Conservation (phyloP, 805 yeast genomes). For the Metschnikowia similis region DNA sequence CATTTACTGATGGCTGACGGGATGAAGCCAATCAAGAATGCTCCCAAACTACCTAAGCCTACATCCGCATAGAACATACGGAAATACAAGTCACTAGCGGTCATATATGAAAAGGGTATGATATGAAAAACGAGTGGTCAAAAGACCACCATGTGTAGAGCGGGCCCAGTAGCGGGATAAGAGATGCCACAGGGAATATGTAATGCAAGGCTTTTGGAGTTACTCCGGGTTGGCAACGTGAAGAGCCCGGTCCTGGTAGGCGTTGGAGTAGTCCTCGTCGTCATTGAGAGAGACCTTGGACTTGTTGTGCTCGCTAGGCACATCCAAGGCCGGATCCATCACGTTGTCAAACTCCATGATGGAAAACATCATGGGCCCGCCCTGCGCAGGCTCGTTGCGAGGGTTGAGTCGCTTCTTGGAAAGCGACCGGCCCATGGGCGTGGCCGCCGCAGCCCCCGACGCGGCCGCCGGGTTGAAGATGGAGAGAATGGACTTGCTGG, state of each 20-base stretch:
- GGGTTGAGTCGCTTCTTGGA: slow-evolving; percentile 29
- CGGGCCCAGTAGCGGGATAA: too few species aligned
- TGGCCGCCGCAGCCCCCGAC: slow-evolving; percentile 7
- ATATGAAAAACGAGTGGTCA: too few species aligned
- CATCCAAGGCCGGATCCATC: slow-evolving; percentile 14
- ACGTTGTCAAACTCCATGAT: slow-evolving; percentile 21
- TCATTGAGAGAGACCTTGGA: slow-evolving; percentile 16
- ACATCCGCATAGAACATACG: too few species aligned
- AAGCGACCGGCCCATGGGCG: slow-evolving; percentile 24
- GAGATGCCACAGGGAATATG: background rate
- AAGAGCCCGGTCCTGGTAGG: slow-evolving; percentile 11
- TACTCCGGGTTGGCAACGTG: slow-evolving; percentile 18
- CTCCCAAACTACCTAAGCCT: too few species aligned
- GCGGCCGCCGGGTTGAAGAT: slow-evolving; percentile 17
- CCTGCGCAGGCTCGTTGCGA: slow-evolving; percentile 12
- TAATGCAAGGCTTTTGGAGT: background rate
- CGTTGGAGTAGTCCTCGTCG: slow-evolving; percentile 17
- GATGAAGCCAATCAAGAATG: too few species aligned
- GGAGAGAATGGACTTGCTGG: slow-evolving; percentile 32
- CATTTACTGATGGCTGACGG: too few species aligned
- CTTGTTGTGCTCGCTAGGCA: slow-evolving; percentile 13
- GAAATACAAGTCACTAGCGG: too few species aligned
- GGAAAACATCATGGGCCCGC: slow-evolving; percentile 29
- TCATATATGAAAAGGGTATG: too few species aligned
- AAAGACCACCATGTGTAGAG: too few species aligned